Evolutionary conservation across 1,284 basidiomycete genomes (phyloP), one percentile per base, ranked within the genome.

Genomic region (Cryptococcus hybrid): DNA sequence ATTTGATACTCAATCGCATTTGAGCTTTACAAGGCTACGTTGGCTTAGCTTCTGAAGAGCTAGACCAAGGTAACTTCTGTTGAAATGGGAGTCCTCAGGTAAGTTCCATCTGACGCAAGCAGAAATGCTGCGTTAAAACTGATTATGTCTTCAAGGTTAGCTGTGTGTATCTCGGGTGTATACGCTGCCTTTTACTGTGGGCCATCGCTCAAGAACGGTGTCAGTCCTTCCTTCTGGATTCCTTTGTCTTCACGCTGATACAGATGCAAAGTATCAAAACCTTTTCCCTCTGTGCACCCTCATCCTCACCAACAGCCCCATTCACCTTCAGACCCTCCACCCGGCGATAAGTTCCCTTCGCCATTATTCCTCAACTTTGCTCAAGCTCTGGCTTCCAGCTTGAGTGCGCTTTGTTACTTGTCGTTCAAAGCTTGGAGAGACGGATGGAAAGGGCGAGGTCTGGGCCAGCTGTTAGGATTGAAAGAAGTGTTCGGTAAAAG

Each of bases 121-220:
- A 30, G 30, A 4, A 30, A 30, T 30, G 30, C 30, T 30, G 30
- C 30, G 30, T 30, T 4, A 30, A 30, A 30, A 5, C 15, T 42
- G 40, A 11, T 42, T 11, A 42, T 15, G 40, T 5, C 15, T 15
- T 42, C 5, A 42, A 74, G 77, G 37, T 65, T 79, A 1, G 68
- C 59, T 1, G 61, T 78, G 34, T 79, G 78, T 61, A 64, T 78
- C 4, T 62, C 68, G 7, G 78, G 78, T 13, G 77, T 79, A n/a
- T 79, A 79, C 52, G 69, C 71, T 3, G 73, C 77, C 2, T 79
- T 79, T 62, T 79, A 83, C 77, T 92, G 55, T 95, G 91, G 91
- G 91, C 90, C 12, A 86, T 95, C 55, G 90, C 91, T 13, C 92
- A 95, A 80, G 91, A 95, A 80, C 83, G 91, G 79, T 74, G 91